Evolutionary conservation across 331 rosid genomes (phyloP).

Genomic region (Rhamnella rubrinervis): DNA sequence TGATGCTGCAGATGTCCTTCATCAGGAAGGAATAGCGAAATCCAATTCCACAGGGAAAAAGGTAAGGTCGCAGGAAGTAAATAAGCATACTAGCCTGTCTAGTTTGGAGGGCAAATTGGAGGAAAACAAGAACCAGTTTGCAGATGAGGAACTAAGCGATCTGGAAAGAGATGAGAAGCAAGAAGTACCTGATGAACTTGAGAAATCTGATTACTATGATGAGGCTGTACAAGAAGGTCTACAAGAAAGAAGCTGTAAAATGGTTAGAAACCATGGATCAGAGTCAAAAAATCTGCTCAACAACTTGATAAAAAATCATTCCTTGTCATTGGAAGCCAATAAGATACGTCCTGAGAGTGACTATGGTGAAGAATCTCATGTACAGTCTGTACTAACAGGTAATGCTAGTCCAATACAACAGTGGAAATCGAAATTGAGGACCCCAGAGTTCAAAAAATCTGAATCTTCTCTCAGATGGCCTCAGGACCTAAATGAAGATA

Average conservation of each 20-base stretch:
- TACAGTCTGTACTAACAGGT: constrained; percentile 30
- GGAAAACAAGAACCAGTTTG: constrained; percentile 22
- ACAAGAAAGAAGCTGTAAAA: constrained; percentile 24
- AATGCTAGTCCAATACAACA: constrained; percentile 42
- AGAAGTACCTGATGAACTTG: constrained; percentile 23
- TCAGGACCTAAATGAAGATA: constrained; percentile 58
- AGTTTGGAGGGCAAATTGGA: constrained; percentile 21
- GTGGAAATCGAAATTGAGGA: constrained; percentile 43
- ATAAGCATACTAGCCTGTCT: constrained; percentile 11
- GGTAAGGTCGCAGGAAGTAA: constrained; percentile 26
- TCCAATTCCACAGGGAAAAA: constrained; percentile 26
- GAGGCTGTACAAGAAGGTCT: constrained; percentile 29
- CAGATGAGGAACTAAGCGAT: constrained; percentile 31
- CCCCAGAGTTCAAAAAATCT: constrained; percentile 39
- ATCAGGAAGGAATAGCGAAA: constrained; percentile 28
- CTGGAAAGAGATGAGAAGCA: constrained; percentile 18
- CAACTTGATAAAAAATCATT: constrained; percentile 36
- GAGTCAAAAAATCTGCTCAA: constrained; percentile 23
- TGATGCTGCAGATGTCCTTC: constrained; percentile 9
- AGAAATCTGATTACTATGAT: constrained; percentile 11
- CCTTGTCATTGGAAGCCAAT: constrained; percentile 41
- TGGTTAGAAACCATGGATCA: constrained; percentile 17
- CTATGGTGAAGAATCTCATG: constrained; percentile 40
- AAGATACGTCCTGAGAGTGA: constrained; percentile 38
- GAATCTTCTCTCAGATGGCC: constrained; percentile 55